Conservation (phyloP, 2,329 filamentous ascomycete genomes). For the Ceratocystis destructans region DNA sequence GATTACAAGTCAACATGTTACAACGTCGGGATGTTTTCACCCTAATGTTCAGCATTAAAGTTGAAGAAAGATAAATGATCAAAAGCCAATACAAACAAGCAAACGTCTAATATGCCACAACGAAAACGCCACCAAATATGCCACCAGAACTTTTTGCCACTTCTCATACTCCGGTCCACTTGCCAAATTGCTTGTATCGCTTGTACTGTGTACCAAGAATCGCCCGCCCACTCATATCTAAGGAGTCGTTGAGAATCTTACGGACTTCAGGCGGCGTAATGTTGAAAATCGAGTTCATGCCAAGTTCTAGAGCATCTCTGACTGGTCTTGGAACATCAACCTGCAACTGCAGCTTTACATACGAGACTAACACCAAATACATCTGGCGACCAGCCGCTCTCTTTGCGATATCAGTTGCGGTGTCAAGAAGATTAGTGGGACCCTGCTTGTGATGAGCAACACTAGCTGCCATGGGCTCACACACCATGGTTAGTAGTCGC, state of each 20-base stretch:
- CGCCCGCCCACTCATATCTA: conserved; percentile 46
- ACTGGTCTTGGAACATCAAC: conserved; percentile 36
- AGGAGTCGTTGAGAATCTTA: conserved; percentile 44
- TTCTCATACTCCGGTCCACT: conserved; percentile 46
- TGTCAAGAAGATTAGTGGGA: conserved; percentile 36
- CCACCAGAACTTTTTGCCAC: background rate
- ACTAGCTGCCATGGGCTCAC: conserved; percentile 43
- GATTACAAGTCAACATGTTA: too few relatives aligned
- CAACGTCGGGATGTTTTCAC: too few relatives aligned
- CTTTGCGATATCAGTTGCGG: conserved; percentile 47
- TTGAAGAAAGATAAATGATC: background rate
- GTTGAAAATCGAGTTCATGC: conserved; percentile 44
- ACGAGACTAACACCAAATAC: conserved; percentile 45
- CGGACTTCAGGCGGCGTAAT: conserved; percentile 42
- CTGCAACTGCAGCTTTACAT: conserved; percentile 48
- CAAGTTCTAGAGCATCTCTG: conserved; percentile 43
- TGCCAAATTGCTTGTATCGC: conserved; percentile 48
- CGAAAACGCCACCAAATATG: background rate
- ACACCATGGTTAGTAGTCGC: conserved; percentile 44
- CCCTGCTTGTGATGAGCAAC: conserved; percentile 26
- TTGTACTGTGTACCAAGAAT: conserved; percentile 46
- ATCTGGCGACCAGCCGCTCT: conserved; percentile 48
- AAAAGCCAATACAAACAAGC: background rate
- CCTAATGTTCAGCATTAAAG: too few relatives aligned
- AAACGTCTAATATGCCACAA: conserved; percentile 6